A percentile compares a stretch with the other conserved stretches of the same genome.
Conservation (phyloP, 2,329 filamentous ascomycete genomes). For the Fusarium sp. region DNA sequence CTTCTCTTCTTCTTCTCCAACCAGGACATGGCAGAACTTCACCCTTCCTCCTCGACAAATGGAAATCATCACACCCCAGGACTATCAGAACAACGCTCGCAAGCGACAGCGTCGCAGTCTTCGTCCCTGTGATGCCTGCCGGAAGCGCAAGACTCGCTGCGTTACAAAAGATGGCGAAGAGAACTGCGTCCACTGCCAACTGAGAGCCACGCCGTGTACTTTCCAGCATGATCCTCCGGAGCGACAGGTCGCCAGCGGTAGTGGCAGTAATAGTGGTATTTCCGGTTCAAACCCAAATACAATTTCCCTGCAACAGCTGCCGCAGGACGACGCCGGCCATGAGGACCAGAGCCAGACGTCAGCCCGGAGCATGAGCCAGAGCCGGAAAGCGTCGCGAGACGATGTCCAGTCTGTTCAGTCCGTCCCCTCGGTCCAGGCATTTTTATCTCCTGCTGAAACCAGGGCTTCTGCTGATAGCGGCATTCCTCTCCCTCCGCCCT, state of each 20-base stretch:
- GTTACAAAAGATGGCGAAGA: slow-evolving; percentile 44
- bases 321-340: slow-evolving; percentile 26
- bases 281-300: not conserved
- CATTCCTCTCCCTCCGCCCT: slow-evolving; percentile 18
- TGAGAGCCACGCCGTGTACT: slow-evolving; percentile 42
- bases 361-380: slow-evolving; percentile 21
- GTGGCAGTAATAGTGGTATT: slow-evolving; percentile 20
- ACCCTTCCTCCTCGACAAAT: slow-evolving; percentile 26
- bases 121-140: slow-evolving; percentile 47
- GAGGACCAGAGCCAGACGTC: slow-evolving; percentile 30
- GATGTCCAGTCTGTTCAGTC: slow-evolving; percentile 37
- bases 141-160: slow-evolving; percentile 47
- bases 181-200: slow-evolving; percentile 44
- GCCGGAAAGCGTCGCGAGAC: slow-evolving; percentile 38
- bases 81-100: slow-evolving; percentile 43
- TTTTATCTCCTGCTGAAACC: slow-evolving; percentile 41
- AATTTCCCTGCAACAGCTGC: not conserved
- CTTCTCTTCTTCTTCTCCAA: not conserved
- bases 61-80: slow-evolving; percentile 47
- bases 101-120: slow-evolving; percentile 44
- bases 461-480: slow-evolving; percentile 39
- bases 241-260: slow-evolving; percentile 33
- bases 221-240: slow-evolving; percentile 45
- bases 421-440: slow-evolving; percentile 38
- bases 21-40: slow-evolving; percentile 3